phyloP scores from a whole-genome alignment of 2,329 filamentous ascomycete genomes.

The Colletotrichum phormii region DNA sequence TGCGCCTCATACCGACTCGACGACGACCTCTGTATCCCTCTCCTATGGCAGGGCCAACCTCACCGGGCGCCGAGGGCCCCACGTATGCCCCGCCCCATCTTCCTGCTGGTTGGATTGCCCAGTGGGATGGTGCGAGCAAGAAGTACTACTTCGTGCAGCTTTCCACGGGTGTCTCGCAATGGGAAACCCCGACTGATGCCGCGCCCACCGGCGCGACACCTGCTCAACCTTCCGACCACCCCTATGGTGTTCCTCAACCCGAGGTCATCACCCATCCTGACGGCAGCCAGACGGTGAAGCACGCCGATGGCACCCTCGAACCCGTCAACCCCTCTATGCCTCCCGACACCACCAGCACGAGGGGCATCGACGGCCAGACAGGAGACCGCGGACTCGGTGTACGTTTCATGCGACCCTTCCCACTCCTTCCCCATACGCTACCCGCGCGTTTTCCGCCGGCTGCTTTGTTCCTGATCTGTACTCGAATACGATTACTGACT shows the following conservation, averaged over 20 bases:
- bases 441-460: background rate
- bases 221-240: slow-evolving; percentile 66
- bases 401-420: slow-evolving; percentile 50
- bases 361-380: slow-evolving; percentile 62
- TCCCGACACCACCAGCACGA: slow-evolving; percentile 58
- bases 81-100: slow-evolving; percentile 70
- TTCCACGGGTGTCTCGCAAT: slow-evolving; percentile 77
- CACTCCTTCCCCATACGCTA: background rate
- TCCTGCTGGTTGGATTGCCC: slow-evolving; percentile 75
- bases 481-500: slow-evolving; percentile 9
- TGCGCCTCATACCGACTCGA: background rate
- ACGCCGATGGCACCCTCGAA: slow-evolving; percentile 71
- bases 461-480: slow-evolving; percentile 3
- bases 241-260: slow-evolving; percentile 68
- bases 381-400: slow-evolving; percentile 75
- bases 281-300: slow-evolving; percentile 70
- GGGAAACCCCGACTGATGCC: slow-evolving; percentile 76
- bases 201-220: slow-evolving; percentile 72
- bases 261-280: slow-evolving; percentile 72
- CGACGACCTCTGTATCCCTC: slow-evolving; percentile 6
- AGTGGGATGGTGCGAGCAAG: slow-evolving; percentile 73
- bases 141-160: slow-evolving; percentile 81
- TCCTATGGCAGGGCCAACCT: slow-evolving; percentile 67
- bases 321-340: slow-evolving; percentile 64
- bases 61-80: slow-evolving; percentile 69